Conservation (phyloP, 2,329 filamentous ascomycete species). For the Aspergillus awamori region DNA sequence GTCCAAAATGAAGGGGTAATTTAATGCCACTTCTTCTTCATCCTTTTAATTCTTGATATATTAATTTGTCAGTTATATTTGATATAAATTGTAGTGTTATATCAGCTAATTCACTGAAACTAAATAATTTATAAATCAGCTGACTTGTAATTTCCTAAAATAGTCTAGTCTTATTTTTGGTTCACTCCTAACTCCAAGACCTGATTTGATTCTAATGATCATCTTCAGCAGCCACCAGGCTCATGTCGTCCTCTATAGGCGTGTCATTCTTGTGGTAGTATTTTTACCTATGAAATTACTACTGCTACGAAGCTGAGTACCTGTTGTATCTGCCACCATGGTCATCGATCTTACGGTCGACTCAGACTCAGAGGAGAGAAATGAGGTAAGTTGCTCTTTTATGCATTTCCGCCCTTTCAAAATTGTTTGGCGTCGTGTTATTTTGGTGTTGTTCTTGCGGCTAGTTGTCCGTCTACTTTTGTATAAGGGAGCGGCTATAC, state of each 20-base stretch:
- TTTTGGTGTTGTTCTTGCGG: not conserved
- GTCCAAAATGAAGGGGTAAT: not conserved
- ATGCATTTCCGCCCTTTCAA: no score
- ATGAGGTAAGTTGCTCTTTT: conserved; percentile 12
- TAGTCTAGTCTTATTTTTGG: not conserved
- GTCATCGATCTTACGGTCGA: conserved; percentile 32
- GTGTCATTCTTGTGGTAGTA: not conserved
- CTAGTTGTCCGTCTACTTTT: not conserved
- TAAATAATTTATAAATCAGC: not conserved
- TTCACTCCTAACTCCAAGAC: not conserved
- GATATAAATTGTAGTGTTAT: not conserved
- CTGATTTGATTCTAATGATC: not conserved
- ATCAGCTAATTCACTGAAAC: not conserved
- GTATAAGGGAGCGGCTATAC: not conserved
- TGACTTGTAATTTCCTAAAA: not conserved
- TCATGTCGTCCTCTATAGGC: not conserved
- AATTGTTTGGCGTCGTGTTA: not conserved
- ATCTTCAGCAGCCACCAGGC: not conserved
- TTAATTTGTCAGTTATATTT: not conserved
- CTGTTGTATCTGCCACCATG: conserved; percentile 15
- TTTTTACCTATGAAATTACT: not conserved
- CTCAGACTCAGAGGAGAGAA: conserved; percentile 26
- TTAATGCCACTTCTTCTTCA: not conserved
- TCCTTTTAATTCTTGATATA: not conserved
- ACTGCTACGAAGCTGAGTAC: not conserved